Evolutionary conservation across 1,284 basidiomycete species (phyloP), one percentile per base, ranked within the genome.

Genomic region (Albatrellus sp.): DNA sequence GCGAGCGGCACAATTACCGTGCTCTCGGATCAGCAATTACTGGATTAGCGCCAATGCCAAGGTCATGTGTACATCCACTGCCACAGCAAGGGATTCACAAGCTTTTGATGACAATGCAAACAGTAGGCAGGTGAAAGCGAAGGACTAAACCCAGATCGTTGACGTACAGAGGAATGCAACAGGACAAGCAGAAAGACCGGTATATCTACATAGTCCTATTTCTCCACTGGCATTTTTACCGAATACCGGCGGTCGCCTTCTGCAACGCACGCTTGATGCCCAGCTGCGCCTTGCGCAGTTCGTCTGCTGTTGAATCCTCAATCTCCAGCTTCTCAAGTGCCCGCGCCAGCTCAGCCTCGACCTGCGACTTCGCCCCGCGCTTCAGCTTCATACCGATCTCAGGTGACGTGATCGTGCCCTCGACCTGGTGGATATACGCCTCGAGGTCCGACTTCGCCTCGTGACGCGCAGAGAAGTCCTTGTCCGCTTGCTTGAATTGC

Each of bases 321-420:
- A 93, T 85, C 76, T 97, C 92, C 58, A 97, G 74, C 72, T 90
- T 90, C 80, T 97, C 93, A 48, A 97, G 76, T 31, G 93, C 90
- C 62, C 90, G 88, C 49, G 93, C 91, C 52, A 97, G 88, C 73
- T 96, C 93, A 57, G 85, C 73, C 74, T 97, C 92, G 55, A 97
- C 87, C 64, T 90, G 87, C 40, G 75, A 63, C 73, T 91, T 92
- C 46, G 91, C 88, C 60, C 90, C 90, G 54, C 92, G 84, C 79
- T 94, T 96, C 65, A 97, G 81, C 73, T 96, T 97, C 80, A 90
- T 86, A 59, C 86, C 86, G 56, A 96, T 88, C 67, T 97, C 92
- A 43, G 93, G 92, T 39, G 84, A 86, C 46, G 87, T 87, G 68
- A 94, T 90, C 52, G 89, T 93, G 61, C 76, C 75, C 75, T 94